Conservation (phyloP, 495 filamentous ascomycete genomes). For the Penicillium manginii region DNA sequence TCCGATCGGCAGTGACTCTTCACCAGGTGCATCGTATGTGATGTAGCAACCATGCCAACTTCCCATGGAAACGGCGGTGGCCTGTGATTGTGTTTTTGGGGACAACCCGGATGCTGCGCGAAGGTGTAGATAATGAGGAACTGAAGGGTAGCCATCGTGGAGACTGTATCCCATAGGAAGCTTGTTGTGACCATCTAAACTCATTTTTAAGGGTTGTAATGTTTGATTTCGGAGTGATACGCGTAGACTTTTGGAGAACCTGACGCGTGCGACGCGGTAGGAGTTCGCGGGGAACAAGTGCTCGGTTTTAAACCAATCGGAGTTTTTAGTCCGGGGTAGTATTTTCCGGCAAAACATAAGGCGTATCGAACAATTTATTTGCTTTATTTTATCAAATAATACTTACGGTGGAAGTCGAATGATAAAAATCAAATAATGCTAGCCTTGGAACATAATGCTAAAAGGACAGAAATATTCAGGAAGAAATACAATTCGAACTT, state of each 20-base stretch:
- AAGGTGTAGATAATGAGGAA: conserved; percentile 42
- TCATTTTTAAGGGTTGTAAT: conserved; percentile 1
- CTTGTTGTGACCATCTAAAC: background rate
- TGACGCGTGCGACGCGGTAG: background rate
- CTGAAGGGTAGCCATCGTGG: conserved; percentile 37
- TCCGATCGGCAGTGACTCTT: conserved; percentile 30
- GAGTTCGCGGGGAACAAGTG: background rate
- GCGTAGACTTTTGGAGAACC: background rate
- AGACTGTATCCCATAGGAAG: conserved; percentile 40
- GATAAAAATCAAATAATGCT: too few relatives aligned
- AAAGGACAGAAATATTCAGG: too few relatives aligned
- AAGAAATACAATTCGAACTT: background rate
- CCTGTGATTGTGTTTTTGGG: conserved; percentile 41
- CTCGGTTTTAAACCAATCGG: background rate
- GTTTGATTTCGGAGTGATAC: background rate
- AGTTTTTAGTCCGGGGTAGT: background rate
- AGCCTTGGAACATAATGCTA: too few relatives aligned
- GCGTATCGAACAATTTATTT: too few relatives aligned
- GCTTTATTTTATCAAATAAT: too few relatives aligned
- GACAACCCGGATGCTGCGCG: conserved; percentile 40
- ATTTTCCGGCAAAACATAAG: too few relatives aligned
- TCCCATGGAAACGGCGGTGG: conserved; percentile 30
- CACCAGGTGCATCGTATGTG: conserved; percentile 26
- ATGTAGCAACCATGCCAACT: conserved; percentile 51
- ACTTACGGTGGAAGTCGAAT: too few relatives aligned